Base-by-base conservation (phyloP, 352 stramenopile genomes). In the Phytophthora pisi region DNA sequence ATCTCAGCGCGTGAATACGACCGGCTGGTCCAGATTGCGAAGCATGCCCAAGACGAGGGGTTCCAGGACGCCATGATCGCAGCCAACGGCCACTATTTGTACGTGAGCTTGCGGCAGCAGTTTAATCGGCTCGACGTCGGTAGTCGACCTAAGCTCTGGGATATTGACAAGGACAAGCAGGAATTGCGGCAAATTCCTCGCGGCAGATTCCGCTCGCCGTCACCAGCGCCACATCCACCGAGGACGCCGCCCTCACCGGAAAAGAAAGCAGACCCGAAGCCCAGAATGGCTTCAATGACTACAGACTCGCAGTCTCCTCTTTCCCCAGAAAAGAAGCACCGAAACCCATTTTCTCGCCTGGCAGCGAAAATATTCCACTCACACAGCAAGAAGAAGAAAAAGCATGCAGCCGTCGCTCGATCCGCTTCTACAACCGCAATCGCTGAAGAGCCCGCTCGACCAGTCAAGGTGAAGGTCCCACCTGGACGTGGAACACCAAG, bases 31-130 rank as follows among this genome's bases (percentile, higher is more conserved):
- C 75, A 83, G 34, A 78, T 83, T 53, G 75, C 69, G 49, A 83
- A 83, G 42, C 68, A 75, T 10, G 72, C 75, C 16, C 75, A 83
- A 56, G 63, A 77, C 16, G 54, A 75, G 3, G 66, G 38, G 1
- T 83, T 83, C 49, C 75, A 83, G 61, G 64, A 75, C 15, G 75
- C 75, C 18, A 83, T 83, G 75, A 59, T 71, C 31, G 58, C 51
- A 36, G 72, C 70, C 10, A 77, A 79, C 26, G 75, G 72, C 10
- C 51, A 75, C n/a, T 63, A 77, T 40, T 68, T 83, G 30, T 83
- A 83, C 47, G 24, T 28, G 31, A 79, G 70, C 38, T 70, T 83
- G 30, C 63, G 75, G 1, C 50, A 75, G 49, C 66, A 77, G 47
- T 81, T 83, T 36, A 46, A 59, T 30, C 51, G 62, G 7, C 38